Conservation (phyloP, 2,329 filamentous ascomycete genomes). For the Pseudopithomyces maydicus region DNA sequence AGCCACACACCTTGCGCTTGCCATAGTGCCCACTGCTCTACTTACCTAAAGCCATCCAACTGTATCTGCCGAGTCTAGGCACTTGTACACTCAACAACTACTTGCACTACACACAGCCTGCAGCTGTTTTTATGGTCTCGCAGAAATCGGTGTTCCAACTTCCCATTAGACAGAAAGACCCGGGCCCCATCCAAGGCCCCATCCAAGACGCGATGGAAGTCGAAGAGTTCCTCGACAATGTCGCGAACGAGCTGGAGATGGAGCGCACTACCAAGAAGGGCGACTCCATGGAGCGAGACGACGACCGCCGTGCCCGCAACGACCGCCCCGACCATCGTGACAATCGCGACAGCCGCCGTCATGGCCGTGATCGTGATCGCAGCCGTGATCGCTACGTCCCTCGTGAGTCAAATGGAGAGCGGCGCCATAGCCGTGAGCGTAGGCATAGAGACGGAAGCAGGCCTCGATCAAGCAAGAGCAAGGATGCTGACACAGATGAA, state of each 20-base stretch:
- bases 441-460: conserved; percentile 37
- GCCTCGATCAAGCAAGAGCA: conserved; percentile 37
- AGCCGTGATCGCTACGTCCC: conserved; percentile 30
- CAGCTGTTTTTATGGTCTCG: not conserved
- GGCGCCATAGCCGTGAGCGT: conserved; percentile 39
- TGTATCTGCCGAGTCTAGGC: not conserved
- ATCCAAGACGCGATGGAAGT: conserved; percentile 79
- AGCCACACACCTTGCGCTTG: not conserved
- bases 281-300: conserved; percentile 41
- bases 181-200: too few relatives aligned
- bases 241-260: conserved; percentile 13
- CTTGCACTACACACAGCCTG: not conserved
- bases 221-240: conserved; percentile 82
- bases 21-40: conserved; percentile 2
- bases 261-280: conserved; percentile 34
- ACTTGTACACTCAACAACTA: not conserved
- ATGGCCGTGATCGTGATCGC: conserved; percentile 34
- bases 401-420: conserved; percentile 38
- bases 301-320: conserved; percentile 31
- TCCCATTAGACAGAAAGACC: too few relatives aligned
- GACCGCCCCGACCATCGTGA: conserved; percentile 28
- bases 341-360: conserved; percentile 24
- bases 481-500: conserved; percentile 44
- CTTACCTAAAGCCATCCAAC: not conserved
- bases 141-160: not conserved